phyloP scores from a whole-genome alignment of 441 rosid species.

The Capsella rubella region DNA sequence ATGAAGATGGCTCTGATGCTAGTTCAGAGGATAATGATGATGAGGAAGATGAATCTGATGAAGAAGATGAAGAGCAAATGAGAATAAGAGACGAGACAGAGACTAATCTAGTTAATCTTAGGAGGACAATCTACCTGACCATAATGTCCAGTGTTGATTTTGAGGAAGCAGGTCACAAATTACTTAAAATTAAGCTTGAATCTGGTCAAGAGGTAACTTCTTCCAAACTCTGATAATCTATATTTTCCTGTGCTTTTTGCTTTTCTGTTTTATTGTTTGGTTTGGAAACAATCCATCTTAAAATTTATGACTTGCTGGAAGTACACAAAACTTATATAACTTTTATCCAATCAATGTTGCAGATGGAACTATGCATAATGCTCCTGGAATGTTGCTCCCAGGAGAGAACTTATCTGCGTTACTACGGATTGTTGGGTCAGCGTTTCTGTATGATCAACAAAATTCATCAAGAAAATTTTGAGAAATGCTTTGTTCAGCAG shows the following conservation, averaged over 20 bases:
- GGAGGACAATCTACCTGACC: conserved; percentile 93
- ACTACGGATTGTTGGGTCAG: conserved; percentile 90
- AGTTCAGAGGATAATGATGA: conserved; percentile 63
- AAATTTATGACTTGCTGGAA: conserved; percentile 5
- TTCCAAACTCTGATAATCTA: conserved; percentile 12
- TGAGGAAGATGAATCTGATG: conserved; percentile 64
- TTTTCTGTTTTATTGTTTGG: conserved; percentile 11
- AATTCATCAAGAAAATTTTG: conserved; percentile 85
- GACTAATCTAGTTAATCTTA: conserved; percentile 90
- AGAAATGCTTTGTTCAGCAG: conserved; percentile 86
- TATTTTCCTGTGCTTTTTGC: neutral
- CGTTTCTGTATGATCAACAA: conserved; percentile 93
- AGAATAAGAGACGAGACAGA: conserved; percentile 90
- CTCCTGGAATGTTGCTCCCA: conserved; percentile 95
- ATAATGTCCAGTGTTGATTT: conserved; percentile 98
- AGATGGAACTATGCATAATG: conserved; percentile 96
- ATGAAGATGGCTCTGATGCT: conserved; percentile 80
- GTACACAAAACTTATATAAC: neutral
- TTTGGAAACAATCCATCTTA: conserved; percentile 1
- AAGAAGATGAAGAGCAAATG: conserved; percentile 79
- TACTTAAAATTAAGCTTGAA: conserved; percentile 88
- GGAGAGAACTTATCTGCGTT: conserved; percentile 89
- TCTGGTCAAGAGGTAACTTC: conserved; percentile 91
- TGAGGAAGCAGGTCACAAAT: conserved; percentile 98
- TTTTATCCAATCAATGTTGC: conserved; percentile 40